Evolutionary conservation across 1,139 yeast genomes (phyloP).

Genomic region (Kurtzmaniella quercitrusa): DNA sequence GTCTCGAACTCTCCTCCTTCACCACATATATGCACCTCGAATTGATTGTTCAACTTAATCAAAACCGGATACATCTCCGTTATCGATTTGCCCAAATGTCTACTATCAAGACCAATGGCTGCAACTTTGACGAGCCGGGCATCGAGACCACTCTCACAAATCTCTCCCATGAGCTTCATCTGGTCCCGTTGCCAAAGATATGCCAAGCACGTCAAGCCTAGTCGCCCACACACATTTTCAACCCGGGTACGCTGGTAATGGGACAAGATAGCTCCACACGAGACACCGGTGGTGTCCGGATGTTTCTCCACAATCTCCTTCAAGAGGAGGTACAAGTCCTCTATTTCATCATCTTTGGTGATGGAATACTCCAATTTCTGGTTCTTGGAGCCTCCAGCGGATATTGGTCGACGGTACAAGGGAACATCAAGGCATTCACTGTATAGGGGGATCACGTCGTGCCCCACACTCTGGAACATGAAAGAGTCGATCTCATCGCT

Average conservation of each 20-base stretch:
- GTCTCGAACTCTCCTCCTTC: conserved; percentile 99
- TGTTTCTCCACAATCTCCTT: conserved; percentile 41
- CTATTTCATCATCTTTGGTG: conserved; percentile 78
- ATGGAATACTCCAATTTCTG: conserved; percentile 62
- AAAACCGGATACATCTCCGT: conserved; percentile 59
- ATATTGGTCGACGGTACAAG: conserved; percentile 64
- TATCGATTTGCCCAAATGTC: conserved; percentile 66
- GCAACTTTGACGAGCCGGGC: conserved; percentile 91
- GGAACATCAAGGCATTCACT: conserved; percentile 75
- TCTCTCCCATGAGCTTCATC: conserved; percentile 71
- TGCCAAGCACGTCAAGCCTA: conserved; percentile 65
- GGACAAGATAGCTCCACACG: conserved; percentile 93
- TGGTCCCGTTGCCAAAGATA: conserved; percentile 91
- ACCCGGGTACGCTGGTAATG: conserved; percentile 92
- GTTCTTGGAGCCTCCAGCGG: conserved; percentile 54
- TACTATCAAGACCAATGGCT: conserved; percentile 69
- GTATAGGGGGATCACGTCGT: conserved; percentile 65
- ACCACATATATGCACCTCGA: conserved; percentile 91
- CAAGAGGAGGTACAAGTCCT: conserved; percentile 62
- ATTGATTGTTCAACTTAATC: conserved; percentile 52
- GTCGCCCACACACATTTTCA: conserved; percentile 78
- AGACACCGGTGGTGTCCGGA: conserved; percentile 80
- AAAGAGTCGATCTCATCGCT: conserved; percentile 79
- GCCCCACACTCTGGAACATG: conserved; percentile 99
- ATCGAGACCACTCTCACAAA: conserved; percentile 69